Percentiles rank a stretch among this genome's conserved stretches.
phyloP scores from a whole-genome alignment of 306 rosid species.

The Lotus japonicus region DNA sequence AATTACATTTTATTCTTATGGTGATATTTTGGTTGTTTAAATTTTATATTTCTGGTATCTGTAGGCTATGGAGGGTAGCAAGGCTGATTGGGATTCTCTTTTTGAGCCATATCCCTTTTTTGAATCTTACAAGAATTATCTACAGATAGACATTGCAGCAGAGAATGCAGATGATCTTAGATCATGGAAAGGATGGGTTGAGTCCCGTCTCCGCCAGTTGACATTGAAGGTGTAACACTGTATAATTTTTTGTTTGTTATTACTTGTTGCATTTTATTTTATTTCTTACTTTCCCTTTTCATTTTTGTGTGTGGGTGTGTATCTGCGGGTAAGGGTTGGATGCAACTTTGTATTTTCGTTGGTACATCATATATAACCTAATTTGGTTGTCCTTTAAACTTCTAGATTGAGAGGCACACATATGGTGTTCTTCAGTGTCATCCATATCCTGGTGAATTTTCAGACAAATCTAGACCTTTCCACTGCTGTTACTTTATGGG shows the following conservation, averaged over 20 bases:
- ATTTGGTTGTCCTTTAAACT: slow-evolving; percentile 12
- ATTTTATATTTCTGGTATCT: slow-evolving; percentile 27
- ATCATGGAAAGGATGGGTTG: slow-evolving; percentile 99
- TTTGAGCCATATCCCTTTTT: slow-evolving; percentile 84
- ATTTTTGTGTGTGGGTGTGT: too few species aligned
- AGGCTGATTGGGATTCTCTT: slow-evolving; percentile 90
- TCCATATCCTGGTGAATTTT: slow-evolving; percentile 89
- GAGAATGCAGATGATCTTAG: slow-evolving; percentile 78
- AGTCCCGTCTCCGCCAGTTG: slow-evolving; percentile 91
- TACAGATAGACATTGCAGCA: slow-evolving; percentile 77
- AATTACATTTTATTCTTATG: not conserved
- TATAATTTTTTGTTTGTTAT: not conserved
- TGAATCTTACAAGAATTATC: slow-evolving; percentile 78
- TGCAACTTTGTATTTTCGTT: not conserved
- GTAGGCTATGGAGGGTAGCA: slow-evolving; percentile 79
- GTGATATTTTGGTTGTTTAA: not conserved
- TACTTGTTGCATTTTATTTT: not conserved
- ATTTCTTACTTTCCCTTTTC: not conserved
- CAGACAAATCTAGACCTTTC: slow-evolving; percentile 66
- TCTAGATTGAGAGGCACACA: slow-evolving; percentile 79
- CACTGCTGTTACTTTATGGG: slow-evolving; percentile 91
- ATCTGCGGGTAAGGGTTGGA: too few species aligned
- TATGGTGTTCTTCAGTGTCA: slow-evolving; percentile 84
- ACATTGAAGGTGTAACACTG: slow-evolving; percentile 63
- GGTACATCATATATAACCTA: slow-evolving; percentile 1